Evolutionary conservation across 805 yeast species (phyloP), one percentile per base, ranked within the genome.

Genomic region (Candida orba): DNA sequence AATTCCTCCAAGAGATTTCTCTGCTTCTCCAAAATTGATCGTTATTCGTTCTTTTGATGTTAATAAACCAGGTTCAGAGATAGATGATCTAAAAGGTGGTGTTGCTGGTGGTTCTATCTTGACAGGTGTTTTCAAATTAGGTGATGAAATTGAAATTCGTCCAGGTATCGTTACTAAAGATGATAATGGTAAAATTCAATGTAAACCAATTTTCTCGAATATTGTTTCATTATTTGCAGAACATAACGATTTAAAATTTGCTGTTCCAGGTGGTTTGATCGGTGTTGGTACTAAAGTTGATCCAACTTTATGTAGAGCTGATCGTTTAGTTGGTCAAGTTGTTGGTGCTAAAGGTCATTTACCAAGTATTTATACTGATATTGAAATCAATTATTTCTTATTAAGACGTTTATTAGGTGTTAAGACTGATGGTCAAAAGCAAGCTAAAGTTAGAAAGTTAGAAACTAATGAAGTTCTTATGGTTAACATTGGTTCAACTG

Each of bases 281-380:
- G 99, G 99, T 79, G 97, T 93, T 46, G 99, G 99, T 72, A 93
- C 99, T 41, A 88, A 87, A 69, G 95, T 93, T 54, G 99, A 93
- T 69, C 99, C 99, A 45, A 93, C 99, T 2, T 73, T 93, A 60
- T 93, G 99, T 76, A 86, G 99, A 73, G 99, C 98, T 49, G 99
- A 93, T 72, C 87, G 99, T 73, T 77, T 93, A 60, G 97, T 95
- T 44, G 99, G 99, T 58, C 99, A 93, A 72, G 99, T 93, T 49
- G 95, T 95, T 48, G 99, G 99, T 63, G 90, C 97, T 48, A 90
- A 83, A 67, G 97, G 96, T 53, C 83, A 88, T 61, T 78, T 93
- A 59, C 99, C 99, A 54, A 86, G 91, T 40, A 89, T 93, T 58
- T 95, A 87, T 75, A 87, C 96, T 40, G 99, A 93, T 71, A 85